Percentiles rank a stretch among this genome's conserved stretches.
Evolutionary conservation across 441 rosid genomes (phyloP).

Genomic region (Erodium texanum): DNA sequence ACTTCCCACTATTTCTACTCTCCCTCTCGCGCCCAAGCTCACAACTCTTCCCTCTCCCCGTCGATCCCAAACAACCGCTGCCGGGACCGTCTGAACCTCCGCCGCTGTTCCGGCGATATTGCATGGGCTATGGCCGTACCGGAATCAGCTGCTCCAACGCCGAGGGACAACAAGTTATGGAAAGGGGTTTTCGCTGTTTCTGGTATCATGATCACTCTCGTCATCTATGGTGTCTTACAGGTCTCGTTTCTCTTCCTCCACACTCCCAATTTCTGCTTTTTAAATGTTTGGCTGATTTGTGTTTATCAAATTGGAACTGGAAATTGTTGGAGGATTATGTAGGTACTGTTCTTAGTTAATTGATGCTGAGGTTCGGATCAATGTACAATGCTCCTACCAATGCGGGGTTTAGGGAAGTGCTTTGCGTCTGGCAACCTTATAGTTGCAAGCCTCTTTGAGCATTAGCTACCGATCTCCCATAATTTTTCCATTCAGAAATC

Average conservation of each 20-base stretch:
- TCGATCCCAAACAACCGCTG: background rate
- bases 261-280: background rate
- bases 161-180: conserved; percentile 50
- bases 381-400: background rate
- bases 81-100: too few relatives aligned
- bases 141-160: conserved; percentile 21
- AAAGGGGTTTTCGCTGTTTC: conserved; percentile 63
- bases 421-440: background rate
- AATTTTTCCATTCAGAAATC: background rate
- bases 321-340: background rate
- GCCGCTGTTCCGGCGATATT: conserved; percentile 8
- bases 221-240: conserved; percentile 83
- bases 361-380: background rate
- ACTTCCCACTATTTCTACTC: background rate
- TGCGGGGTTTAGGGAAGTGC: background rate
- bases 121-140: conserved; percentile 67
- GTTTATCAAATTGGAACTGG: background rate
- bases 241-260: conserved; percentile 17
- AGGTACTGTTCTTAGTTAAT: conserved; percentile 1
- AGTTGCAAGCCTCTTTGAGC: background rate
- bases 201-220: conserved; percentile 90
- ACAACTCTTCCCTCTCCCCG: background rate
- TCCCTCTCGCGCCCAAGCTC: background rate
- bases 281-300: background rate
- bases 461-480: background rate